Evolutionary conservation across 192 early-diverging fungal species (phyloP), one percentile per base, ranked within the genome.

Genomic region (Mortierella alpina): DNA sequence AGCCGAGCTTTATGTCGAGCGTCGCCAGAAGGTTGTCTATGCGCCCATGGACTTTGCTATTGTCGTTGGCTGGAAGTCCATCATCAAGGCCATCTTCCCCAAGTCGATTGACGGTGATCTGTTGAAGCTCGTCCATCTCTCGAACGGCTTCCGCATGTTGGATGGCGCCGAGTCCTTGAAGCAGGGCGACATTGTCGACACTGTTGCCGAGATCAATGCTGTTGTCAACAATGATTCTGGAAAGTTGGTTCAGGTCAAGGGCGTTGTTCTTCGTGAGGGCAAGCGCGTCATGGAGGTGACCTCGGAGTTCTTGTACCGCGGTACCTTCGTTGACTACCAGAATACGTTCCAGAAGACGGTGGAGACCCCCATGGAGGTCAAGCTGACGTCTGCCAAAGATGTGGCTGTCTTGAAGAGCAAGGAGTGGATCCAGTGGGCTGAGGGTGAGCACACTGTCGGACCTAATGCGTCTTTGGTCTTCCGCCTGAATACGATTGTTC

Each of bases 41-140:
- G 91, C 92, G 52, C 97, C 97, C 22, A 93, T 98, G 94, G 95
- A 97, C 86, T 97, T 95, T 85, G 95, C 94, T 63, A 98, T 98
- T 66, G 94, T 96, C 61, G 94, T 94, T 62, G 95, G 93, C 46
- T 93, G 96, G 96, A 89, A 92, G 89, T 88, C 92, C 45, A 93
- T 97, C 63, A 93, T 96, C 81, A 93, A 94, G 86, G 95, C 94
- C 22, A 95, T 98, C 60, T 89, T 96, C 87, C 94, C 96, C 59
- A 94, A 94, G 83, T 92, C 95, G 23, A 95, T 98, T 65, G 94
- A 98, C 80, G 96, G 95, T 55, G 96, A 98, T 73, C 88, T 98
- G 54, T 88, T 98, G 74, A 89, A 91, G 61, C 86, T 98, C 7
- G 96, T 98, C 50, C 96, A 98, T 84, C 88, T 98, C 66, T 93